Evolutionary conservation across 805 yeast genomes (phyloP).

Genomic region (Yamadazyma kitorensis): DNA sequence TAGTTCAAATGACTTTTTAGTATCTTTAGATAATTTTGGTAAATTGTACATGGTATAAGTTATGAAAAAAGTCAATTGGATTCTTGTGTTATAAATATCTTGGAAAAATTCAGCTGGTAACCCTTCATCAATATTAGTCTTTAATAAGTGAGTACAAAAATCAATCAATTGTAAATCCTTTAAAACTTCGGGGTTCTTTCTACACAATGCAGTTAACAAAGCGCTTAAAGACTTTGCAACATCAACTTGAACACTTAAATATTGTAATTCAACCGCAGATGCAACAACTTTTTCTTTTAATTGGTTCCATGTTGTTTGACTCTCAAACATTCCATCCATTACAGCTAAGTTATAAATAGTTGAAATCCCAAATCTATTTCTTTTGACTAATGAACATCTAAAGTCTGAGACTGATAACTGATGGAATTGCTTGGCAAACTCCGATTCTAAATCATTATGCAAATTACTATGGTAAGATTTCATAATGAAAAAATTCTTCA

Average conservation of each 20-base stretch:
- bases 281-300: slow-evolving; percentile 50
- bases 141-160: slow-evolving; percentile 49
- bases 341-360: slow-evolving; percentile 58
- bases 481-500: slow-evolving; percentile 37
- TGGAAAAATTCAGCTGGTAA: slow-evolving; percentile 45
- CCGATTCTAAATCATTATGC: slow-evolving; percentile 42
- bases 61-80: slow-evolving; percentile 63
- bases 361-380: slow-evolving; percentile 49
- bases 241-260: slow-evolving; percentile 60
- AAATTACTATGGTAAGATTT: slow-evolving; percentile 45
- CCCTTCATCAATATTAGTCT: slow-evolving; percentile 50
- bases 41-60: slow-evolving; percentile 38
- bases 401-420: slow-evolving; percentile 49
- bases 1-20: slow-evolving; percentile 39
- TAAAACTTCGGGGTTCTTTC: slow-evolving; percentile 38
- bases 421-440: slow-evolving; percentile 52
- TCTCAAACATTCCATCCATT: slow-evolving; percentile 58
- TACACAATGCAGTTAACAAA: slow-evolving; percentile 62
- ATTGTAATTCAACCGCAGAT: slow-evolving; percentile 63
- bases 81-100: slow-evolving; percentile 56
- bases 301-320: slow-evolving; percentile 38
- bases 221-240: slow-evolving; percentile 80
- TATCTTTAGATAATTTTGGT: slow-evolving; percentile 23
- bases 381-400: slow-evolving; percentile 41
- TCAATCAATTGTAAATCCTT: slow-evolving; percentile 16